Base-by-base conservation (phyloP, 352 stramenopile species). In the Globisporangium perplexum region DNA sequence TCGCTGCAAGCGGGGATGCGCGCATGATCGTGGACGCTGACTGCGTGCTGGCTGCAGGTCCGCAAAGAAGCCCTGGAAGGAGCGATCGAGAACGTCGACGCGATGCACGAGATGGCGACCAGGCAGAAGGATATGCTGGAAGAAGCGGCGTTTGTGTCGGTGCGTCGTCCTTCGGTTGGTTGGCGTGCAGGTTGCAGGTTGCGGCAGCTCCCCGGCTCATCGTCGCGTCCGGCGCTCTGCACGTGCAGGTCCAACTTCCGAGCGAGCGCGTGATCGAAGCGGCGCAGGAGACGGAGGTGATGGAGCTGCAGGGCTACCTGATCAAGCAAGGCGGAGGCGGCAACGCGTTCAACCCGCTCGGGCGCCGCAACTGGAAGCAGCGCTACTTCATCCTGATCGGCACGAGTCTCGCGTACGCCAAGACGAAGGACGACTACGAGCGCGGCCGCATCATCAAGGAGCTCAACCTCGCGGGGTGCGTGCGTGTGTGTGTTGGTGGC, bases 321-420 rank as follows among this genome's bases (percentile, higher is more conserved):
- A 86, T 95, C 68, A 95, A 95, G 48, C 84, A 95, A 60, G 84
- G 84, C 22, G 83, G 74, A 47, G 84, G 84, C 28, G 77, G 84
- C 10, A 87, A 86, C 43, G 74, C 77, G 10, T 77, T 90, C 23
- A 93, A 90, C 35, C 79, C 79, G 1, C 70, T 95, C 1, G 76
- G 82, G 0, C 62, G 84, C n/a, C 86, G 86, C 48, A 93, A 93
- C 62, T 95, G 84, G 84, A 95, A 95, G 65, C 82, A 93, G 57
- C 72, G 84, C 30, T 95, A 93, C 63, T 95, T 95, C 57, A 89
- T 92, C 59, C 66, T 95, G 26, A 74, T 75, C 24, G 77, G 74
- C 2, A 55, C 69, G 22, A 86, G 73, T 30, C 61, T 95, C 41
- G 81, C 86, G 47, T 95, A 95, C 52, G 84, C 84, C 1, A 90